Percentiles rank a stretch among this genome's conserved stretches.
Conservation (phyloP, 1,139 yeast species). For the Tardiomyces digboiensis region DNA sequence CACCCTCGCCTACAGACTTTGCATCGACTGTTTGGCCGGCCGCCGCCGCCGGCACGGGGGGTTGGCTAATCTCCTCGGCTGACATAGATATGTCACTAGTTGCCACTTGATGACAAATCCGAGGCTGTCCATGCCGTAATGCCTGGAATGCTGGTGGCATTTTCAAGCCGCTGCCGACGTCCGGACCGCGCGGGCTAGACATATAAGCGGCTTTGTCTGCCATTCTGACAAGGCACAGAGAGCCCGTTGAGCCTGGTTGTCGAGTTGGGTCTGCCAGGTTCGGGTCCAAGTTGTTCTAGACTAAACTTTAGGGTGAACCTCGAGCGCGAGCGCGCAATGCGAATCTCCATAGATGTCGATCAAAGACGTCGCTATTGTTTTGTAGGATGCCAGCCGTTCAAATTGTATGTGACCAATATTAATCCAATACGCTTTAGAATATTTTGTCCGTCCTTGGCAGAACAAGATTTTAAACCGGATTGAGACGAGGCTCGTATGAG, state of each 20-base stretch:
- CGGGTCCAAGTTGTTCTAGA: background rate
- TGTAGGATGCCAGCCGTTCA: too few relatives aligned
- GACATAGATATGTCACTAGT: too few relatives aligned
- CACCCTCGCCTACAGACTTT: background rate
- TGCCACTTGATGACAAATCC: background rate
- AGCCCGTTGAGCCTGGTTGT: background rate
- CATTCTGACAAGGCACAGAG: background rate
- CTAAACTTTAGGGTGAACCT: too few relatives aligned
- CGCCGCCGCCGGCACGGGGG: background rate
- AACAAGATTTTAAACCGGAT: too few relatives aligned
- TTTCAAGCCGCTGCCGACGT: conserved; percentile 6
- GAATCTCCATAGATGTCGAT: too few relatives aligned
- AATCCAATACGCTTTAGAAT: too few relatives aligned
- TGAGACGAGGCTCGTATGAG: too few relatives aligned
- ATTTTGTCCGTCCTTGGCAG: too few relatives aligned
- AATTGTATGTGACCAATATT: too few relatives aligned
- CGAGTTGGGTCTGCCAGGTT: background rate
- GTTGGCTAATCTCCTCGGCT: too few relatives aligned
- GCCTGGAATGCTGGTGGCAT: conserved; percentile 19
- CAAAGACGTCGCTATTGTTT: too few relatives aligned
- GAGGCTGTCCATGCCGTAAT: conserved; percentile 7
- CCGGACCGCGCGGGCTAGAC: conserved; percentile 5
- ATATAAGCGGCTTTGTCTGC: background rate
- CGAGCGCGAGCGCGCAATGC: too few relatives aligned
- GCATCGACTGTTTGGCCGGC: background rate